These are phyloP conservation scores for Nemania sp. DNA, from an alignment of 2,329 filamentous ascomycete species.

Conservation along the genomic window DNA sequence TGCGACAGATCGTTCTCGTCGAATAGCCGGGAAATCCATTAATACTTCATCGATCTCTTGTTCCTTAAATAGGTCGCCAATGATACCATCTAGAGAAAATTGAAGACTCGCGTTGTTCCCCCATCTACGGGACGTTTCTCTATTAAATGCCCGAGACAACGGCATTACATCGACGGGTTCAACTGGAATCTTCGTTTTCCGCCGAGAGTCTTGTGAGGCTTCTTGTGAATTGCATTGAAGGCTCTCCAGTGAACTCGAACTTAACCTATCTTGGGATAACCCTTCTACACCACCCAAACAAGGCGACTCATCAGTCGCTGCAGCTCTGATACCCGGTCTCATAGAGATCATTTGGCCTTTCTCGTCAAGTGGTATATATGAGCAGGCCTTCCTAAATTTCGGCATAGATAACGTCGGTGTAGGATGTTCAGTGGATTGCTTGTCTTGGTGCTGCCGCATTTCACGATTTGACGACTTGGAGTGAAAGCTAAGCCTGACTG, in stretches of 20 bases:
- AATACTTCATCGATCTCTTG: neutral
- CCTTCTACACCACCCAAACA: neutral
- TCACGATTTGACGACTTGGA: conserved; percentile 1
- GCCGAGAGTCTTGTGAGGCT: neutral
- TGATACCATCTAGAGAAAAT: conserved; percentile 7
- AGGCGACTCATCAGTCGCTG: conserved; percentile 7
- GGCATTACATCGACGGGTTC: neutral
- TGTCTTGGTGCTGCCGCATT: neutral
- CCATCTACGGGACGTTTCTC: neutral
- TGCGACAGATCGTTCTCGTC: neutral
- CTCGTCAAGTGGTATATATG: neutral
- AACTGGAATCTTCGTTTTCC: neutral
- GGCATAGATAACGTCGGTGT: neutral
- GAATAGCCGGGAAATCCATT: neutral
- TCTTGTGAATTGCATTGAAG: conserved; percentile 16
- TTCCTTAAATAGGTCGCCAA: neutral
- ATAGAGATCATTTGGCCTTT: conserved; percentile 7
- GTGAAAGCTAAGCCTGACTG: conserved; percentile 1
- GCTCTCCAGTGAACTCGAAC: conserved; percentile 16
- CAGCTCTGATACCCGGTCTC: conserved; percentile 7
- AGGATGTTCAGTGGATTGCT: neutral
- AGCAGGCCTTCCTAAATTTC: neutral
- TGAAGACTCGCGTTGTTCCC: neutral
- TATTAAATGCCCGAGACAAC: neutral
- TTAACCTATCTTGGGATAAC: neutral